Percentiles rank a stretch among this genome's conserved stretches.
Conservation (phyloP, 306 rosid genomes). For the Crotalaria pallida region DNA sequence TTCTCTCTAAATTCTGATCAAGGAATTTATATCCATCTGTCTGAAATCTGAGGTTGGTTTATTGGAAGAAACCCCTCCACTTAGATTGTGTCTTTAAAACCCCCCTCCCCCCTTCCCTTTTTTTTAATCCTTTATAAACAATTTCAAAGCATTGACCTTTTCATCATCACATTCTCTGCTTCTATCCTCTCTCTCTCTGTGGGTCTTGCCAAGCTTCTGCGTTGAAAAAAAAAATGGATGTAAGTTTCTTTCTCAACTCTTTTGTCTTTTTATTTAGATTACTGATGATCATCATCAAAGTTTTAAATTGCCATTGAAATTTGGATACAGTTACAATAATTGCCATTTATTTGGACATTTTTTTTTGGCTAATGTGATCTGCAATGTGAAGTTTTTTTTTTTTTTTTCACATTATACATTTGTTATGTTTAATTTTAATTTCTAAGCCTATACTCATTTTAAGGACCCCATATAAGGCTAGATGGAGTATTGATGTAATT, state of each 20-base stretch:
- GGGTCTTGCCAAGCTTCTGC: not conserved
- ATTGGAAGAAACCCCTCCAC: not conserved
- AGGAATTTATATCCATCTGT: slow-evolving; percentile 25
- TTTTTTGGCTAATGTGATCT: no score
- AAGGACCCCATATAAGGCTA: no score
- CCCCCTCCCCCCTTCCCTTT: no score
- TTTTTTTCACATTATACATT: no score
- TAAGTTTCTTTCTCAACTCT: not conserved
- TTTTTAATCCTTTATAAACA: not conserved
- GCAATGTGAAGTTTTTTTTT: no score
- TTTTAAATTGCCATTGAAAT: no score
- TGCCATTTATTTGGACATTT: no score
- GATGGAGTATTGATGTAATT: no score
- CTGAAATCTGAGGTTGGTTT: slow-evolving; percentile 12
- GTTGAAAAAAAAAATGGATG: not conserved
- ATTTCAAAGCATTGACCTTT: not conserved
- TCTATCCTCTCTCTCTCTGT: not conserved
- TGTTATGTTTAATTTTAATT: no score
- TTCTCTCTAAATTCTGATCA: slow-evolving; percentile 31
- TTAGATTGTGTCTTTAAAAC: not conserved
- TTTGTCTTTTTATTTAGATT: not conserved
- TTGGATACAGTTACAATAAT: no score
- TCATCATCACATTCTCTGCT: not conserved
- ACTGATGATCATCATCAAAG: no score
- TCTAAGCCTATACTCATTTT: no score